phyloP scores from a whole-genome alignment of 2,329 filamentous ascomycete species.

The Colletotrichum abscissum region DNA sequence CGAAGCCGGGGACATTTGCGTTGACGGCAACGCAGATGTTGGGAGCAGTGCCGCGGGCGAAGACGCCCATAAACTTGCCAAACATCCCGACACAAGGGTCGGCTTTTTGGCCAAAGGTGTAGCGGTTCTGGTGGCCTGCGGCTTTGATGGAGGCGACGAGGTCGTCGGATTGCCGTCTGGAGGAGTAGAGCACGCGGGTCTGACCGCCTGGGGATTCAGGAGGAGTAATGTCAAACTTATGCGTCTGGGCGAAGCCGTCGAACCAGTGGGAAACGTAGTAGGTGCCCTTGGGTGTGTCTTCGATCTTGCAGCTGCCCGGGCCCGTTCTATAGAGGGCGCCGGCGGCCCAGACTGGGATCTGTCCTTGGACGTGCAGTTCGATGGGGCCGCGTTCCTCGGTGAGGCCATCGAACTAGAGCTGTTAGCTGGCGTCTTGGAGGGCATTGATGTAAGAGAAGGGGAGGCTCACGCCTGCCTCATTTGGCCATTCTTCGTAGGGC shows the following conservation, averaged over 20 bases:
- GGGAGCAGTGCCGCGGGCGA: slow-evolving; percentile 52
- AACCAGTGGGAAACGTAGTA: slow-evolving; percentile 82
- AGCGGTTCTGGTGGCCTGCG: slow-evolving; percentile 64
- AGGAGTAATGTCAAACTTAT: slow-evolving; percentile 76
- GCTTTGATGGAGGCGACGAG: slow-evolving; percentile 70
- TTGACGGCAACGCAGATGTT: slow-evolving; percentile 77
- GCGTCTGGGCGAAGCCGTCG: slow-evolving; percentile 78
- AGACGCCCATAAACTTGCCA: slow-evolving; percentile 75
- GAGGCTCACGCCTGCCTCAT: slow-evolving; percentile 56
- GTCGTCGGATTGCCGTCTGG: slow-evolving; percentile 73
- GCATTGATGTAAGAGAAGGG: not conserved
- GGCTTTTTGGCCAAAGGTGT: slow-evolving; percentile 76
- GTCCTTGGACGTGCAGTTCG: slow-evolving; percentile 70
- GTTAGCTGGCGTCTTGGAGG: not conserved
- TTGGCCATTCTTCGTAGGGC: slow-evolving; percentile 58
- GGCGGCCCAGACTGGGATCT: slow-evolving; percentile 77
- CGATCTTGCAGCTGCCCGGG: slow-evolving; percentile 72
- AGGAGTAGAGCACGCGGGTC: slow-evolving; percentile 74
- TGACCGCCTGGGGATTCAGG: slow-evolving; percentile 33
- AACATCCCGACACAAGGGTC: slow-evolving; percentile 83
- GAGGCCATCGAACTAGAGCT: slow-evolving; percentile 71
- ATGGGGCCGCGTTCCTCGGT: slow-evolving; percentile 75
- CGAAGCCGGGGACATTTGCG: slow-evolving; percentile 69
- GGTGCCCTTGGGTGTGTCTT: slow-evolving; percentile 67
- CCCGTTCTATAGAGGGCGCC: slow-evolving; percentile 82